Conservation (phyloP, 2,329 filamentous ascomycete genomes). For the Sporothrix sp. region DNA sequence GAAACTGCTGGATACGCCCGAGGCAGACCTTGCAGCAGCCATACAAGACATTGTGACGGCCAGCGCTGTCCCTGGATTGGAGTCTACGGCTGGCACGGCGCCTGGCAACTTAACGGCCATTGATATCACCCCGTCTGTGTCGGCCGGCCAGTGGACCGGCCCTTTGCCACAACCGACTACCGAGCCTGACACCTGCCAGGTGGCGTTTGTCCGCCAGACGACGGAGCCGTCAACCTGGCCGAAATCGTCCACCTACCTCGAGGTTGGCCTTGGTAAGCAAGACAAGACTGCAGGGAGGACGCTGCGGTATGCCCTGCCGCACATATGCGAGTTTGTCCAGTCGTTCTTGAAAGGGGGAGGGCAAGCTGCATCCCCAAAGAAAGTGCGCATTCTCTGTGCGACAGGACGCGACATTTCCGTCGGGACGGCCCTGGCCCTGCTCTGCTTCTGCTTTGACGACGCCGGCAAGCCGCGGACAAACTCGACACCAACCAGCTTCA, state of each 20-base stretch:
- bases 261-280: constrained; percentile 57
- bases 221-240: constrained; percentile 37
- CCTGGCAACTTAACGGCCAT: neutral
- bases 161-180: neutral
- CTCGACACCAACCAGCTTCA: constrained; percentile 31
- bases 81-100: constrained; percentile 16
- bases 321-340: constrained; percentile 48
- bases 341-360: constrained; percentile 24
- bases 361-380: constrained; percentile 8
- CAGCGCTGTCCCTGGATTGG: constrained; percentile 21
- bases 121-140: constrained; percentile 18
- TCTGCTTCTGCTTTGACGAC: constrained; percentile 64
- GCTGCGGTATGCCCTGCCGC: constrained; percentile 60
- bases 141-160: constrained; percentile 17
- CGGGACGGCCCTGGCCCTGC: constrained; percentile 63
- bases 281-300: constrained; percentile 71
- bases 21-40: constrained; percentile 50
- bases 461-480: constrained; percentile 21
- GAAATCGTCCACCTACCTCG: constrained; percentile 29
- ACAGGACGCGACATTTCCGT: constrained; percentile 73
- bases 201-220: constrained; percentile 34
- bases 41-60: constrained; percentile 37
- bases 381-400: constrained; percentile 57
- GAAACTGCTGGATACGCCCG: constrained; percentile 50
- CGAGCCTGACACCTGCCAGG: constrained; percentile 18